Conservation (phyloP, 257 asterid species). For the Jacaranda mimosifolia region DNA sequence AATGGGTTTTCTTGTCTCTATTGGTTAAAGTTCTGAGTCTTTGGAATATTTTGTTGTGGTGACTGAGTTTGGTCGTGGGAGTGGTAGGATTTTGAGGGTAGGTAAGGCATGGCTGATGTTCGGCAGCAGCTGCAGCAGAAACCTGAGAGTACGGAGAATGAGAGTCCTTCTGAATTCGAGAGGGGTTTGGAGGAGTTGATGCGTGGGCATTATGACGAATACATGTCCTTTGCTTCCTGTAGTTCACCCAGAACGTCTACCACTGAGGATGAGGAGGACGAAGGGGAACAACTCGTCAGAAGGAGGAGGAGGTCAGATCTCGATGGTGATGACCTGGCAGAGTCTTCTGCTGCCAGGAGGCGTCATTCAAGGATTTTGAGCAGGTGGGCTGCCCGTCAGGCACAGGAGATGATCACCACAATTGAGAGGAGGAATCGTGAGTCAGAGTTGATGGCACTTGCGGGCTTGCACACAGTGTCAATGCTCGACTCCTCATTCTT, state of each 20-base stretch:
- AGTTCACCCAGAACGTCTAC: constrained; percentile 68
- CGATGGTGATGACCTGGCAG: constrained; percentile 81
- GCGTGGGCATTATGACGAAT: constrained; percentile 89
- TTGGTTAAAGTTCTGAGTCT: constrained; percentile 31
- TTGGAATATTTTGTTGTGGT: constrained; percentile 39
- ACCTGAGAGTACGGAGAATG: constrained; percentile 80
- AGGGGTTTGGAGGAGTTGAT: constrained; percentile 90
- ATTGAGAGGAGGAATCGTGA: constrained; percentile 91
- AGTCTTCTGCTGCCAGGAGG: constrained; percentile 84
- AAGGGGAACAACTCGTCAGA: constrained; percentile 69
- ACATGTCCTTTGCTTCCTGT: constrained; percentile 89
- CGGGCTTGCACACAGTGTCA: constrained; percentile 88
- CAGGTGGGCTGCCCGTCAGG: constrained; percentile 91
- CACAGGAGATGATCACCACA: constrained; percentile 88
- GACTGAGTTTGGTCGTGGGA: constrained; percentile 36
- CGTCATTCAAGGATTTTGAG: constrained; percentile 85
- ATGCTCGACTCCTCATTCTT: constrained; percentile 86
- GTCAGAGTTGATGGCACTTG: constrained; percentile 89
- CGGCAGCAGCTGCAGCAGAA: constrained; percentile 86
- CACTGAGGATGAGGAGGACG: constrained; percentile 73
- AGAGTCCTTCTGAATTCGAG: constrained; percentile 75
- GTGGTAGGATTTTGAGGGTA: constrained; percentile 38
- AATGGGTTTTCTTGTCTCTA: constrained; percentile 32
- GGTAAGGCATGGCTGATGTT: constrained; percentile 67
- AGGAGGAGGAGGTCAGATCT: constrained; percentile 87